Percentiles rank a stretch among this genome's conserved stretches.
Evolutionary conservation across 768 basidiomycete species (phyloP).

Genomic region (Kwoniella sp.): DNA sequence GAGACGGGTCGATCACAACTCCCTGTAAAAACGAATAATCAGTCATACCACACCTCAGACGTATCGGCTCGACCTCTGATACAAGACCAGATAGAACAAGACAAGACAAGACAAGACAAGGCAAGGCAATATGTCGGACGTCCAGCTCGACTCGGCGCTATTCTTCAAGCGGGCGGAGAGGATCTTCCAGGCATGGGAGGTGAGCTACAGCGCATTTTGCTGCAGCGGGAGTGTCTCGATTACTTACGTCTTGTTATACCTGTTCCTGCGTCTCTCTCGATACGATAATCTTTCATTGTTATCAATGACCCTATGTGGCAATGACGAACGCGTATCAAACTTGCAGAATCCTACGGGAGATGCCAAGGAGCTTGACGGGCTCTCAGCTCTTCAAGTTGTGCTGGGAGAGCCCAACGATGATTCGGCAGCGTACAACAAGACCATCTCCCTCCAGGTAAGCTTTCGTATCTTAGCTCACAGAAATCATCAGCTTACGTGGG

Average conservation of each 20-base stretch:
- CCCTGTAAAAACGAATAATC: too few relatives aligned
- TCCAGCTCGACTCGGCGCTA: conserved; percentile 47
- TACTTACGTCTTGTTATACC: neutral
- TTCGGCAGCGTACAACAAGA: conserved; percentile 82
- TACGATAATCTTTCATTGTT: conserved; percentile 15
- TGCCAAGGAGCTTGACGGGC: conserved; percentile 38
- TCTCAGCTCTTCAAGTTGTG: conserved; percentile 55
- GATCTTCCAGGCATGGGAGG: conserved; percentile 53
- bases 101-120: too few relatives aligned
- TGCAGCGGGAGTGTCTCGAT: too few relatives aligned
- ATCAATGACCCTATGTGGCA: too few relatives aligned
- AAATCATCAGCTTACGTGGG: neutral
- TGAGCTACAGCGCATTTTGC: too few relatives aligned
- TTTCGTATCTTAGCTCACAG: neutral
- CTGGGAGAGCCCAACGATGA: conserved; percentile 67
- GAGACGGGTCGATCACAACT: too few relatives aligned
- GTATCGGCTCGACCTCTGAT: too few relatives aligned
- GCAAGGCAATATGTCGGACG: conserved; percentile 51
- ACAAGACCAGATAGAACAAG: neutral
- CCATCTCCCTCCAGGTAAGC: conserved; percentile 79
- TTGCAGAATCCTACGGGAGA: conserved; percentile 38
- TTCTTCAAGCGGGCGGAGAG: conserved; percentile 51
- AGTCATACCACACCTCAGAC: too few relatives aligned
- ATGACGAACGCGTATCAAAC: too few relatives aligned
- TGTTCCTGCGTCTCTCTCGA: neutral